phyloP scores from a whole-genome alignment of 2,329 filamentous ascomycete species.

The Alternaria solani region DNA sequence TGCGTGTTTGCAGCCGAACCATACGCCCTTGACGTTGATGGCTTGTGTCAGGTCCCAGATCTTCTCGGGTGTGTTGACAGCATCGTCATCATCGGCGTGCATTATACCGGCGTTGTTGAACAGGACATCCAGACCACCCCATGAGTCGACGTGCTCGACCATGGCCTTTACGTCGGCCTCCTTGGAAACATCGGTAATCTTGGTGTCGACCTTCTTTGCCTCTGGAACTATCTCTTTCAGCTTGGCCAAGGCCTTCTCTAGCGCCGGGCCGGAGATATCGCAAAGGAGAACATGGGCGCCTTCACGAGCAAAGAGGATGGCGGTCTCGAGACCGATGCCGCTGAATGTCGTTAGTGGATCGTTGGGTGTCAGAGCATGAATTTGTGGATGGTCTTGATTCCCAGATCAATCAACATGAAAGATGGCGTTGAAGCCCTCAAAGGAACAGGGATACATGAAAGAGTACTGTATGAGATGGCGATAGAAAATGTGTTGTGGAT shows the following conservation, averaged over 20 bases:
- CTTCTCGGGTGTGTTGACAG: slow-evolving; percentile 82
- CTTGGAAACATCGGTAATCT: slow-evolving; percentile 81
- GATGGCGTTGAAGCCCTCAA: background rate
- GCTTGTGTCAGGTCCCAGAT: slow-evolving; percentile 94
- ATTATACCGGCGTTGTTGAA: slow-evolving; percentile 99
- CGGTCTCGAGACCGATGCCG: slow-evolving; percentile 91
- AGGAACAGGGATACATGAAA: background rate
- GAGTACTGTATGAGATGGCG: background rate
- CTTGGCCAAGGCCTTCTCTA: slow-evolving; percentile 79
- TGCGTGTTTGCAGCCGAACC: slow-evolving; percentile 93
- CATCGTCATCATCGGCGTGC: slow-evolving; percentile 74
- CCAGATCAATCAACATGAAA: background rate
- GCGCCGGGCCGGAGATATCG: slow-evolving; percentile 80
- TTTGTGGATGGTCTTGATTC: background rate
- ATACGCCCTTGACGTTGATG: slow-evolving; percentile 98
- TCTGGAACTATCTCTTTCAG: slow-evolving; percentile 75
- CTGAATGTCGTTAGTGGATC: slow-evolving; percentile 56
- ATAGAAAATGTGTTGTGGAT: background rate
- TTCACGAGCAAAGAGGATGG: slow-evolving; percentile 87
- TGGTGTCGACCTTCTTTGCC: slow-evolving; percentile 66
- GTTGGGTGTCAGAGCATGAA: background rate
- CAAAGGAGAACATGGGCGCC: slow-evolving; percentile 85
- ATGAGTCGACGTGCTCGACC: slow-evolving; percentile 77
- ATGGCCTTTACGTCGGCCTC: slow-evolving; percentile 79
- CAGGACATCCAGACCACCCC: slow-evolving; percentile 89